Conservation (phyloP, 2,329 filamentous ascomycete genomes). For the Neopestalotiopsis sp. region DNA sequence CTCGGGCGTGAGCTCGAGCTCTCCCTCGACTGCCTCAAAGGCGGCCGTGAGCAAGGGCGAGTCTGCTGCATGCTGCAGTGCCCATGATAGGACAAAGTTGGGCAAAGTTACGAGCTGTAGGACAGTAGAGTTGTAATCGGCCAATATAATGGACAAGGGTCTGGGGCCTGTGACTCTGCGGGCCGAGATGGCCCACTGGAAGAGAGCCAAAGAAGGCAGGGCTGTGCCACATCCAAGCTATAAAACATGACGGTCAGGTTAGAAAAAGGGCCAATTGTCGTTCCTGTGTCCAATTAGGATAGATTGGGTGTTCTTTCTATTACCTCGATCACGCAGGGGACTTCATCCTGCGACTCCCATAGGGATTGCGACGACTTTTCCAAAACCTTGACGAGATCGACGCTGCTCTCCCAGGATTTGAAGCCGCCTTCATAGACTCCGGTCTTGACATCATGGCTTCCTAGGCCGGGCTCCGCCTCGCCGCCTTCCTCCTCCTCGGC, state of each 20-base stretch:
- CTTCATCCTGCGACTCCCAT: constrained; percentile 37
- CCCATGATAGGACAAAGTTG: constrained; percentile 77
- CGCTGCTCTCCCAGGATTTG: constrained; percentile 88
- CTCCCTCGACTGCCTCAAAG: constrained; percentile 56
- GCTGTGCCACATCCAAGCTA: constrained; percentile 82
- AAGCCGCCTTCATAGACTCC: constrained; percentile 87
- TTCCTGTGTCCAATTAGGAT: constrained; percentile 23
- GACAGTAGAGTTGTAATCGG: constrained; percentile 82
- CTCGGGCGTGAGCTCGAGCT: constrained; percentile 67
- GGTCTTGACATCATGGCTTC: constrained; percentile 76
- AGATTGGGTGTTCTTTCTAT: constrained; percentile 27
- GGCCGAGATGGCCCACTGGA: constrained; percentile 61
- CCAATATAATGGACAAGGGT: constrained; percentile 66
- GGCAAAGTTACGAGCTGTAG: constrained; percentile 80
- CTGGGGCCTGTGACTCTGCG: constrained; percentile 27
- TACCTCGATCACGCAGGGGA: constrained; percentile 61
- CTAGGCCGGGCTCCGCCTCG: constrained; percentile 55
- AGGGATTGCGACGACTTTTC: constrained; percentile 48
- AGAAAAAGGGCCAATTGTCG: not conserved
- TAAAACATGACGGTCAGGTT: not conserved
- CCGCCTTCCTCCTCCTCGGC: constrained; percentile 64
- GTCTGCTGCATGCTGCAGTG: constrained; percentile 48
- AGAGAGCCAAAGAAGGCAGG: constrained; percentile 73
- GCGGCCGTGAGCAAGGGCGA: constrained; percentile 48
- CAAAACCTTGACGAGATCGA: constrained; percentile 78